phyloP scores from a whole-genome alignment of 176 grass and related monocot species.

The Carex scoparia region DNA sequence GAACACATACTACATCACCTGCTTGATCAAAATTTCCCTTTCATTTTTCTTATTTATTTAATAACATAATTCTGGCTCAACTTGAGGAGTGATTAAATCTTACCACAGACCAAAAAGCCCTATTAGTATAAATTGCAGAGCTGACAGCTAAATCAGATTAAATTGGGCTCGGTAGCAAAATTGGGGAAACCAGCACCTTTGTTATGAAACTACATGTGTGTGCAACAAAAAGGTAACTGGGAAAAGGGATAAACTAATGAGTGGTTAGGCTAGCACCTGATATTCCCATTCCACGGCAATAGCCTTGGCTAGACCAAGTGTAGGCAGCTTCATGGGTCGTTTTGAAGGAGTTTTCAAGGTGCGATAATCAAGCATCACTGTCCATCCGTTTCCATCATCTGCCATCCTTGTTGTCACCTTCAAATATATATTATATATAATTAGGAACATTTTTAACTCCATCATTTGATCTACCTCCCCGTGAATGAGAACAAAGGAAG shows the following conservation, averaged over 20 bases:
- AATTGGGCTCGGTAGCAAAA: neutral
- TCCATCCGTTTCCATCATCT: conserved; percentile 94
- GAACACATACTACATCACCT: neutral
- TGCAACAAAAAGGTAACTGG: conserved; percentile 5
- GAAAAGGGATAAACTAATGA: neutral
- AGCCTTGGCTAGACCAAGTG: conserved; percentile 60
- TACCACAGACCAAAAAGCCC: neutral
- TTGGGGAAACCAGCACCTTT: neutral
- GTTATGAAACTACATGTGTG: neutral
- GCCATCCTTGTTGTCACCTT: conserved; percentile 56
- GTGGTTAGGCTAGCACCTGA: conserved; percentile 48
- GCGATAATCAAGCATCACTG: conserved; percentile 98
- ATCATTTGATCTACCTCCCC: neutral
- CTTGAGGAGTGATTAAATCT: neutral
- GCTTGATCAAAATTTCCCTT: neutral
- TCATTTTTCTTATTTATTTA: neutral
- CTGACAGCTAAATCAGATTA: neutral
- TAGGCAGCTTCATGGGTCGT: conserved; percentile 65
- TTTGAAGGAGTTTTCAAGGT: conserved; percentile 91
- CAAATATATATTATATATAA: neutral
- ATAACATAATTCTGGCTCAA: neutral
- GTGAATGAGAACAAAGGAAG: neutral
- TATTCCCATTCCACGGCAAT: conserved; percentile 94
- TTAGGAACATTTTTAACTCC: neutral
- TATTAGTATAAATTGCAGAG: neutral